Conservation (phyloP, 2,329 filamentous ascomycete species). For the Herpotrichia juniperi region DNA sequence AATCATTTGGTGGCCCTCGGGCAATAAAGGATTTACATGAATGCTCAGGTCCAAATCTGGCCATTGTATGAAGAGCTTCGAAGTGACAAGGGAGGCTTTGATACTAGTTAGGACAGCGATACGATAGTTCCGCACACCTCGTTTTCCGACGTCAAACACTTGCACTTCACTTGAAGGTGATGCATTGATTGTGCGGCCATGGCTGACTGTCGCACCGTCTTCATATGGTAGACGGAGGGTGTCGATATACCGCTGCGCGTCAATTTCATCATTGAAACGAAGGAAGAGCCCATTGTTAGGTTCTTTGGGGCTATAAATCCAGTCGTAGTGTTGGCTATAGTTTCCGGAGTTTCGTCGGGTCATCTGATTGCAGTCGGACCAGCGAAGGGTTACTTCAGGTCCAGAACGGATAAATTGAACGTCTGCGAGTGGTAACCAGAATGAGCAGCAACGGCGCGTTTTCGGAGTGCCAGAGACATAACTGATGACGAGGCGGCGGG, state of each 20-base stretch:
- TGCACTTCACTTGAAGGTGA: slow-evolving; percentile 13
- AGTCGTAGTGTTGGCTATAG: slow-evolving; percentile 21
- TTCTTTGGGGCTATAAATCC: slow-evolving; percentile 18
- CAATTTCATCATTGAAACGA: slow-evolving; percentile 9
- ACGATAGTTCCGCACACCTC: slow-evolving; percentile 5
- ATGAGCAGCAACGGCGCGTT: slow-evolving; percentile 18
- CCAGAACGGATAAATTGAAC: slow-evolving; percentile 7
- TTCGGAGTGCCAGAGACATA: slow-evolving; percentile 7
- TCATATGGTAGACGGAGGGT: slow-evolving; percentile 15
- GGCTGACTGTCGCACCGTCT: slow-evolving; percentile 13
- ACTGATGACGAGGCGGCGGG: slow-evolving; percentile 19
- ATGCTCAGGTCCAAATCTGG: slow-evolving; percentile 21
- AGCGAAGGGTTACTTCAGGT: slow-evolving; percentile 15
- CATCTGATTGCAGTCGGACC: slow-evolving; percentile 33
- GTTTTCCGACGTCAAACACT: slow-evolving; percentile 8
- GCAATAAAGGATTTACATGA: slow-evolving; percentile 2
- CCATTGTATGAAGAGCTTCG: slow-evolving; percentile 22
- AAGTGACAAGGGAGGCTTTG: neutral
- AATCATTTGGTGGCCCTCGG: slow-evolving; percentile 13
- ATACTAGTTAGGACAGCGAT: slow-evolving; percentile 5
- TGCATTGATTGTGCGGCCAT: slow-evolving; percentile 11
- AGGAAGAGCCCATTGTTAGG: slow-evolving; percentile 22
- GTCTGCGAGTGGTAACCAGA: slow-evolving; percentile 28
- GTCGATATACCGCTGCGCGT: slow-evolving; percentile 19
- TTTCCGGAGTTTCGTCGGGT: slow-evolving; percentile 12